Conservation (phyloP, 768 basidiomycete species). For the Phlegmacium glaucopus region DNA sequence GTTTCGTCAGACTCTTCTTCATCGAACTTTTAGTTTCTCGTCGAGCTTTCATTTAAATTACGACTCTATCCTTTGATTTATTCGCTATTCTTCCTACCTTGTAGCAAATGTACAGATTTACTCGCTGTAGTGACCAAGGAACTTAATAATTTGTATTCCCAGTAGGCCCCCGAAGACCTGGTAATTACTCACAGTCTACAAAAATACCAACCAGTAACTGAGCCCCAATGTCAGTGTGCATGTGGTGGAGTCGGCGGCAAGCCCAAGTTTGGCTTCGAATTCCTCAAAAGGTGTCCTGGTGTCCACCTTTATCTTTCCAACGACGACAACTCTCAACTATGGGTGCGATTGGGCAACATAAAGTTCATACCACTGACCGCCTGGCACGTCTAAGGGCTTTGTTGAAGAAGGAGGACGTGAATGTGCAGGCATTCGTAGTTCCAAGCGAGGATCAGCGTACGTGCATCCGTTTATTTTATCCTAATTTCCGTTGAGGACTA, state of each 20-base stretch:
- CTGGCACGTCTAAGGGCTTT: conserved; percentile 63
- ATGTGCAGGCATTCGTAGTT: conserved; percentile 73
- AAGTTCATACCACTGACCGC: conserved; percentile 60
- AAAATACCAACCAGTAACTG: no score
- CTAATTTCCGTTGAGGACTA: not conserved
- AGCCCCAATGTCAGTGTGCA: no score
- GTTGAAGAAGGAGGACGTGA: conserved; percentile 50
- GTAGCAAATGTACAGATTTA: no score
- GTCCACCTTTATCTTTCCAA: conserved; percentile 3
- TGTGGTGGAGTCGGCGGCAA: conserved; percentile 4
- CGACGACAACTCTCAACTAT: conserved; percentile 17
- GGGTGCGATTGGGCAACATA: conserved; percentile 37
- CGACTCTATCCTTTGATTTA: no score
- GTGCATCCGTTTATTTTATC: no score
- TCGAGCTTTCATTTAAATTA: not conserved
- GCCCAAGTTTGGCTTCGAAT: conserved; percentile 19
- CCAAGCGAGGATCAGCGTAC: conserved; percentile 92
- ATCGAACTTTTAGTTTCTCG: not conserved
- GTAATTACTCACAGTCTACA: no score
- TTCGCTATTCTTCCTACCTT: no score
- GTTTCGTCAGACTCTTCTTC: not conserved
- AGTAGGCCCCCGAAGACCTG: no score
- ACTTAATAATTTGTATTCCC: no score
- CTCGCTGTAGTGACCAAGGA: no score
- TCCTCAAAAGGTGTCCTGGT: conserved; percentile 11